Conservation (phyloP, 805 yeast species). For the Wickerhamomyces canadensis region DNA sequence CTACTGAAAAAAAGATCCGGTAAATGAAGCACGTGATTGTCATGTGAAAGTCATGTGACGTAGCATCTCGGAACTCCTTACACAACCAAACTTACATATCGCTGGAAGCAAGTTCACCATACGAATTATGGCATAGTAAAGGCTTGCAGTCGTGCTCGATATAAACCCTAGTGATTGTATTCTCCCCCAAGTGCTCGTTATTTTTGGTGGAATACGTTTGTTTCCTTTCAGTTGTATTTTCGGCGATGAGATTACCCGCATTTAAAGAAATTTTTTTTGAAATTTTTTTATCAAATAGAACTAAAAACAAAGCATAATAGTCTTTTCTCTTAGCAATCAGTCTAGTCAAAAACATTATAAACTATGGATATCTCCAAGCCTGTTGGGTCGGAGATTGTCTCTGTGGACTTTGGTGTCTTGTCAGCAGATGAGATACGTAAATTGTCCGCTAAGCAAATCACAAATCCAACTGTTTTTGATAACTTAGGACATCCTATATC, state of each 20-base stretch:
- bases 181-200: too few relatives aligned
- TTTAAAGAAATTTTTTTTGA: slow-evolving; percentile 1
- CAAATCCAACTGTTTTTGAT: slow-evolving; percentile 94
- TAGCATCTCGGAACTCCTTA: too few relatives aligned
- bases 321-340: too few relatives aligned
- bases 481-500: slow-evolving; percentile 92
- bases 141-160: too few relatives aligned
- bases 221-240: slow-evolving; percentile 3
- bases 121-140: too few relatives aligned
- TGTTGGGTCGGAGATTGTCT: slow-evolving; percentile 86
- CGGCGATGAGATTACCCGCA: slow-evolving; percentile 16
- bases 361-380: slow-evolving; percentile 94
- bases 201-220: too few relatives aligned
- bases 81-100: too few relatives aligned
- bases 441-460: slow-evolving; percentile 90
- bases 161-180: too few relatives aligned
- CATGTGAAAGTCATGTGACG: too few relatives aligned
- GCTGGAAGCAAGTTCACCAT: too few relatives aligned
- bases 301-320: background rate
- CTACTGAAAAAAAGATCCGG: background rate
- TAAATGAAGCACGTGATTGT: background rate
- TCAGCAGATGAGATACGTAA: slow-evolving; percentile 76
- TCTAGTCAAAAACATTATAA: too few relatives aligned
- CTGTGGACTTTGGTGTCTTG: slow-evolving; percentile 88
- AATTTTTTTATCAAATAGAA: slow-evolving; percentile 3